Conservation (phyloP, 1,139 yeast species). For the Sugiyamaella grinbergsii region DNA sequence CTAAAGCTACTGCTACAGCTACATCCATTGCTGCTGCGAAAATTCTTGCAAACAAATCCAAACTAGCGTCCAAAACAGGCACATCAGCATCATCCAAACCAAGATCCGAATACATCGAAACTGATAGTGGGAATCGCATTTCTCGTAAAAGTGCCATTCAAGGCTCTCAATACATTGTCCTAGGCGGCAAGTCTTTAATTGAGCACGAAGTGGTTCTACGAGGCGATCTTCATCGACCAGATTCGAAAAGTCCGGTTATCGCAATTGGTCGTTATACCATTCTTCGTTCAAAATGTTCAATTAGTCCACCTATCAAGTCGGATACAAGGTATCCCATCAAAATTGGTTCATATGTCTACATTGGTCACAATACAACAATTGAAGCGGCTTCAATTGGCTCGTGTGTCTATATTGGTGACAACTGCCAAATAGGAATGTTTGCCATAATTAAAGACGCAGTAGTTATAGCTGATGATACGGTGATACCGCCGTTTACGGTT, state of each 20-base stretch:
- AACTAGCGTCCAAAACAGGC: not conserved
- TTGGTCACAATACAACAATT: slow-evolving; percentile 51
- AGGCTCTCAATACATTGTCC: slow-evolving; percentile 49
- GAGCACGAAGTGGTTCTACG: slow-evolving; percentile 44
- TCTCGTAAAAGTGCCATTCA: slow-evolving; percentile 51
- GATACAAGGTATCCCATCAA: slow-evolving; percentile 43
- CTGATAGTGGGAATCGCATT: slow-evolving; percentile 58
- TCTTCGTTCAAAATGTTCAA: slow-evolving; percentile 32
- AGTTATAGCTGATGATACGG: slow-evolving; percentile 51
- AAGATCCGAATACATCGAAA: slow-evolving; percentile 35
- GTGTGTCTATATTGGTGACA: slow-evolving; percentile 57
- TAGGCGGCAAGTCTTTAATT: slow-evolving; percentile 51
- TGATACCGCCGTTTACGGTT: slow-evolving; percentile 57
- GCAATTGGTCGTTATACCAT: slow-evolving; percentile 56
- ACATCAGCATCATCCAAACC: not conserved
- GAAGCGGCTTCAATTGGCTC: slow-evolving; percentile 48
- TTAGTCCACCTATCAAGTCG: slow-evolving; percentile 32
- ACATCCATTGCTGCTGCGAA: not conserved
- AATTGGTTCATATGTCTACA: slow-evolving; percentile 60
- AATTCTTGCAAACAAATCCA: slow-evolving; percentile 4
- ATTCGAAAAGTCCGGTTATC: slow-evolving; percentile 46
- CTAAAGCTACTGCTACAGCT: too few species aligned
- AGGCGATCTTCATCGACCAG: slow-evolving; percentile 47
- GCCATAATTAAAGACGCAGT: slow-evolving; percentile 67
- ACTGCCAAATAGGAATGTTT: slow-evolving; percentile 57